phyloP scores from a whole-genome alignment of 345 rosid species.

The Cardamine occulta region DNA sequence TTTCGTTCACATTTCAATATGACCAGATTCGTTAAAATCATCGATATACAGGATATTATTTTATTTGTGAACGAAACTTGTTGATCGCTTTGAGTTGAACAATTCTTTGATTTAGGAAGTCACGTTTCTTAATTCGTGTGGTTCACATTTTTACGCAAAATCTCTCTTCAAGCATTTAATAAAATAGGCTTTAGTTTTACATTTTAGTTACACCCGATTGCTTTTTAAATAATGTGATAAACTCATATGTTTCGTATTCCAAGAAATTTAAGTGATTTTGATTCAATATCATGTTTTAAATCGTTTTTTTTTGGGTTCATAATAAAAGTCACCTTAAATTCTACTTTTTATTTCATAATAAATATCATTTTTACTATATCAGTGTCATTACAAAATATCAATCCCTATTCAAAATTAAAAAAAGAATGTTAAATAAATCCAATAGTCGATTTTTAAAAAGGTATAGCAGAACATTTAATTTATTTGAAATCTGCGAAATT shows the following conservation, averaged over 20 bases:
- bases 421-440: background rate
- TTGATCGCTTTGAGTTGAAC: background rate
- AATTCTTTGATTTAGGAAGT: conserved; percentile 13
- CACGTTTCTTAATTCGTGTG: conserved; percentile 18
- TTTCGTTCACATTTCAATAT: background rate
- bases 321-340: no score
- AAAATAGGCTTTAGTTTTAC: conserved; percentile 3
- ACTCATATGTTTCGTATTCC: background rate
- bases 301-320: background rate
- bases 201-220: conserved; percentile 15
- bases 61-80: background rate
- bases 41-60: background rate
- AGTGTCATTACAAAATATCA: background rate
- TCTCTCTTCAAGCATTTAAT: conserved; percentile 12
- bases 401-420: background rate
- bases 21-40: background rate
- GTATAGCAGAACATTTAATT: no score
- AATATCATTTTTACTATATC: background rate
- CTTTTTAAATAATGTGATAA: background rate
- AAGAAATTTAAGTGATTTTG: background rate
- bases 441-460: background rate
- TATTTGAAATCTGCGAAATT: no score
- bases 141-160: conserved; percentile 29
- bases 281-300: no score
- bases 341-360: background rate